A percentile compares a stretch with the other conserved stretches of the same genome.
Conservation (phyloP, 768 basidiomycete species). For the Pulveroboletus sp. region DNA sequence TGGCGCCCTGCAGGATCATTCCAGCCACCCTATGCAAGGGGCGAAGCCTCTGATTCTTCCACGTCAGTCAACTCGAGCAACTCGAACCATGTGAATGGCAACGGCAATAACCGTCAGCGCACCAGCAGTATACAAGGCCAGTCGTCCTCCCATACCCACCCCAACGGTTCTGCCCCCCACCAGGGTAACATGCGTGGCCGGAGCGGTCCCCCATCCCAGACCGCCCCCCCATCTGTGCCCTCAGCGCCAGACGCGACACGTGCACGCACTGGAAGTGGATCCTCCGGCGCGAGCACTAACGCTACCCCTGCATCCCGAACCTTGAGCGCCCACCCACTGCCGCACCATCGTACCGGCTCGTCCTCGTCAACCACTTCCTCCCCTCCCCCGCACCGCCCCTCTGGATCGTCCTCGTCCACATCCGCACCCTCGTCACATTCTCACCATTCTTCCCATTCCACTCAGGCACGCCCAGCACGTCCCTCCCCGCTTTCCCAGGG, state of each 20-base stretch:
- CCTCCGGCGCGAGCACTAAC: conserved; percentile 19
- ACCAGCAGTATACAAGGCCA: conserved; percentile 75
- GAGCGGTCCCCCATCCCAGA: conserved; percentile 31
- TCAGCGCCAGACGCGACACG: conserved; percentile 23
- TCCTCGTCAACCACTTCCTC: conserved; percentile 25
- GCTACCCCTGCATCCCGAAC: conserved; percentile 10
- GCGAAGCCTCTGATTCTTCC: conserved; percentile 74
- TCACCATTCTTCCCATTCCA: conserved; percentile 22
- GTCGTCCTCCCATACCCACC: conserved; percentile 43
- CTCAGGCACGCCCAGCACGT: conserved; percentile 27
- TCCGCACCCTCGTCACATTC: conserved; percentile 28
- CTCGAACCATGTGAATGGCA: conserved; percentile 28
- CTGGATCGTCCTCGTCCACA: conserved; percentile 27
- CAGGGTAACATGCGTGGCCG: conserved; percentile 35
- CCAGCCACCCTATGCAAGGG: conserved; percentile 74
- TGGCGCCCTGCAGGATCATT: conserved; percentile 49
- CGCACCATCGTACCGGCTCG: conserved; percentile 31
- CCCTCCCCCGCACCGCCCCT: conserved; percentile 19
- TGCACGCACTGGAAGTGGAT: conserved; percentile 28
- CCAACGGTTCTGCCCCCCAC: conserved; percentile 26
- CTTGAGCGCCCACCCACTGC: conserved; percentile 23
- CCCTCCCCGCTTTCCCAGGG: conserved; percentile 35
- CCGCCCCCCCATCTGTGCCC: conserved; percentile 24
- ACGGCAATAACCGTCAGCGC: conserved; percentile 44
- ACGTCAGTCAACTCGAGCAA: conserved; percentile 69